Percentiles rank a stretch among this genome's conserved stretches.
Conservation (phyloP, 1,284 basidiomycete genomes). For the Neonothopanus nambi region DNA sequence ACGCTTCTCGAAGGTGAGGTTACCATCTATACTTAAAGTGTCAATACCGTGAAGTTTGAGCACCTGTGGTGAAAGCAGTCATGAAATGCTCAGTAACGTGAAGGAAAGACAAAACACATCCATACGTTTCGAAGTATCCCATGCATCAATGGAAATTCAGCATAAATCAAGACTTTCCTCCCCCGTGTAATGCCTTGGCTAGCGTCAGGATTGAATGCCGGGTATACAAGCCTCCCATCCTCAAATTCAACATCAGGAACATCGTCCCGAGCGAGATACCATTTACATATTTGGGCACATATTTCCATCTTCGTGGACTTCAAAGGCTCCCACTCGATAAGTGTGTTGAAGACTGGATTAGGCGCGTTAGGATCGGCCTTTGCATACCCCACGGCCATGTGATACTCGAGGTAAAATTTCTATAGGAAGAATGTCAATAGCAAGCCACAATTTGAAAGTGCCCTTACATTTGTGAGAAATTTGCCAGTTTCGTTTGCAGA, state of each 20-base stretch:
- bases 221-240: not conserved
- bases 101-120: not conserved
- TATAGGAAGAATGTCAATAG: conserved; percentile 19
- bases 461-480: conserved; percentile 26
- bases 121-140: conserved; percentile 21
- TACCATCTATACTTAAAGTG: not conserved
- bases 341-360: conserved; percentile 18
- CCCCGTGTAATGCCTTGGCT: not conserved
- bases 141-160: conserved; percentile 21
- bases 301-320: conserved; percentile 25
- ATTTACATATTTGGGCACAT: conserved; percentile 10
- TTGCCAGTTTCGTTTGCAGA: conserved; percentile 13
- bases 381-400: conserved; percentile 18
- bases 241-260: conserved; percentile 8
- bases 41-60: conserved; percentile 1
- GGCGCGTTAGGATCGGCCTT: conserved; percentile 12
- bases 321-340: conserved; percentile 20
- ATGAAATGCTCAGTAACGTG: no score
- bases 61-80: not conserved
- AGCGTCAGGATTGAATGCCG: not conserved
- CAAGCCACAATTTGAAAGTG: not conserved
- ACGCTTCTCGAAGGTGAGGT: not conserved
- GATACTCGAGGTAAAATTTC: conserved; percentile 24
- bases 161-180: conserved; percentile 21
- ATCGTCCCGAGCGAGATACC: conserved; percentile 19